Evolutionary conservation across 176 grass and related monocot species (phyloP).

Genomic region (Dendrocalamus sinicus): DNA sequence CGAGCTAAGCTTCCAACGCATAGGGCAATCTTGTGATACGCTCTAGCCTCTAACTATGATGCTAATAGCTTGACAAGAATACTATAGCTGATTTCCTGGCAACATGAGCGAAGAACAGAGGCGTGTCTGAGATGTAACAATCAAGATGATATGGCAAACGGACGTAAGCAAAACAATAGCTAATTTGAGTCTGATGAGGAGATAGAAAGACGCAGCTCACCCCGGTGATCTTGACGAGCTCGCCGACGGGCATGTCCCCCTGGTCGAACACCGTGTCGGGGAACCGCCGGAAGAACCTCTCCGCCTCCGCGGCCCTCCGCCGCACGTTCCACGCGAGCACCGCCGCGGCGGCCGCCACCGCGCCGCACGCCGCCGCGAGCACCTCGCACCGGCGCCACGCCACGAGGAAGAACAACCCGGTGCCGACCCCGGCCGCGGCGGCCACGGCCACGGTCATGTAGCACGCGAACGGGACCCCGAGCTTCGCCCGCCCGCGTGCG

Average conservation of each 20-base stretch:
- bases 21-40: not conserved
- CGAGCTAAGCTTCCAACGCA: not conserved
- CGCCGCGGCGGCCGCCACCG: conserved; percentile 32
- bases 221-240: conserved; percentile 91
- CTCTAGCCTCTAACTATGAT: not conserved
- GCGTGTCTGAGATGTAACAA: not conserved
- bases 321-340: conserved; percentile 63
- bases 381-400: conserved; percentile 50
- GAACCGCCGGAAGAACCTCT: conserved; percentile 68
- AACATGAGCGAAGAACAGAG: not conserved
- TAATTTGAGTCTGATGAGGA: not conserved
- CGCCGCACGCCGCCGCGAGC: conserved; percentile 52
- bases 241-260: conserved; percentile 69
- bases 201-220: conserved; percentile 46
- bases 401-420: conserved; percentile 60
- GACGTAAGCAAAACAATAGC: not conserved
- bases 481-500: conserved; percentile 30
- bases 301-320: conserved; percentile 51
- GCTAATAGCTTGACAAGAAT: not conserved
- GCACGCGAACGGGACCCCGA: conserved; percentile 64
- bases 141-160: not conserved
- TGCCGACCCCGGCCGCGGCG: conserved; percentile 58
- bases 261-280: conserved; percentile 66
- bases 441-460: conserved; percentile 60
- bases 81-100: not conserved